phyloP scores from a whole-genome alignment of 2,329 filamentous ascomycete genomes.

The Hortaea werneckii region DNA sequence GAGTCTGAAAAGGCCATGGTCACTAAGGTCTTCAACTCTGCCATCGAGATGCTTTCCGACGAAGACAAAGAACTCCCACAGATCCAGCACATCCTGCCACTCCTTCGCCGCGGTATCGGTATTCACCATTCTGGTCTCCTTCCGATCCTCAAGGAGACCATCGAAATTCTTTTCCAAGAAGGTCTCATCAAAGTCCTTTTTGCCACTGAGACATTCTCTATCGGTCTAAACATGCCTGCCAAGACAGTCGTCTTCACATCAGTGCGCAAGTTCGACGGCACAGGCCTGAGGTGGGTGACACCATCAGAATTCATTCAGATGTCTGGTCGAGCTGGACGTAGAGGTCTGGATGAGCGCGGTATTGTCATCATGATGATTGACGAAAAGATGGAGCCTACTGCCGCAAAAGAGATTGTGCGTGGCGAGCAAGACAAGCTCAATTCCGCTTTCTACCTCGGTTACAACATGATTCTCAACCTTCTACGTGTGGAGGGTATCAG shows the following conservation, averaged over 20 bases:
- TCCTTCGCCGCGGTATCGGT: slow-evolving; percentile 84
- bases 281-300: slow-evolving; percentile 69
- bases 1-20: slow-evolving; percentile 94
- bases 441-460: slow-evolving; percentile 93
- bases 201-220: slow-evolving; percentile 96
- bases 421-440: slow-evolving; percentile 96
- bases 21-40: slow-evolving; percentile 83
- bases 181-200: slow-evolving; percentile 96
- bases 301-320: slow-evolving; percentile 97
- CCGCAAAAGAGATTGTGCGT: slow-evolving; percentile 90
- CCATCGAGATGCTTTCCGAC: slow-evolving; percentile 83
- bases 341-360: slow-evolving; percentile 93
- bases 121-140: slow-evolving; percentile 94
- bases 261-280: slow-evolving; percentile 89
- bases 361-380: slow-evolving; percentile 99
- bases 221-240: slow-evolving; percentile 96
- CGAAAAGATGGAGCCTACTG: slow-evolving; percentile 86
- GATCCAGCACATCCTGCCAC: slow-evolving; percentile 78
- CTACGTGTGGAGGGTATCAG: slow-evolving; percentile 98
- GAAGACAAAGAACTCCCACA: slow-evolving; percentile 83
- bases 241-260: slow-evolving; percentile 99
- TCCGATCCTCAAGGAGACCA: slow-evolving; percentile 94
- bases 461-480: slow-evolving; percentile 98
- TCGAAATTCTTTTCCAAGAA: slow-evolving; percentile 98
- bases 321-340: slow-evolving; percentile 91